These are phyloP conservation scores for Microcyclosporella mali DNA, from an alignment of 2,329 filamentous ascomycete genomes.

Conservation along the genomic window DNA sequence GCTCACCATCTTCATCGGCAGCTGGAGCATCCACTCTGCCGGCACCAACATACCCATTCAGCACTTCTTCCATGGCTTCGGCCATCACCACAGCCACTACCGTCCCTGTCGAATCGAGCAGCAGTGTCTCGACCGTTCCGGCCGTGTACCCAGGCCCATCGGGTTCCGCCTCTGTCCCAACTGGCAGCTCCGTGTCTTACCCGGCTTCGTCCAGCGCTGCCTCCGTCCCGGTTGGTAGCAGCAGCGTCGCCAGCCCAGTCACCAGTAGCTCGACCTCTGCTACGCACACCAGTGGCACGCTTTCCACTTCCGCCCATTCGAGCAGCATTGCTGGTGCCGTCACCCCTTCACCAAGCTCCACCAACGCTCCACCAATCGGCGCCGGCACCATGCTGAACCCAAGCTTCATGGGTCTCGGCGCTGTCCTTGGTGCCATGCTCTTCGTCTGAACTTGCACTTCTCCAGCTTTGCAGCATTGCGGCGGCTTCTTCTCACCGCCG, in stretches of 20 bases:
- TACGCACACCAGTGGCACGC: constrained; percentile 7
- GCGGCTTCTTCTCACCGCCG: not conserved
- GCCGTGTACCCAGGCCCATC: not conserved
- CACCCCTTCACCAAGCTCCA: constrained; percentile 12
- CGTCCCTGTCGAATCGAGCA: not conserved
- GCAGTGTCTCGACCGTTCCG: not conserved
- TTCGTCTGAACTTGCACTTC: constrained; percentile 15
- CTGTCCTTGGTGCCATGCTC: constrained; percentile 18
- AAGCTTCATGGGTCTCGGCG: constrained; percentile 17
- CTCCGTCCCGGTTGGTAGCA: not conserved
- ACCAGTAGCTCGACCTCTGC: constrained; percentile 9
- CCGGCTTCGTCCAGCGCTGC: not conserved
- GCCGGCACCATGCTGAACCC: constrained; percentile 16
- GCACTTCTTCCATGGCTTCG: constrained; percentile 3
- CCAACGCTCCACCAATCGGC: constrained; percentile 12
- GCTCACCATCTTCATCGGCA: constrained; percentile 17
- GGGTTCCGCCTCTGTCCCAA: not conserved
- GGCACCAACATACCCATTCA: not conserved
- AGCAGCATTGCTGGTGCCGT: constrained; percentile 10
- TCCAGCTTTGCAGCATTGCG: not conserved
- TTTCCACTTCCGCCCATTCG: constrained; percentile 10
- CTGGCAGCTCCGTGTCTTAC: constrained; percentile 5
- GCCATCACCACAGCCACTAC: constrained; percentile 4
- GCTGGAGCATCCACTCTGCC: constrained; percentile 7
- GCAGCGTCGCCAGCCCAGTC: not conserved